Percentiles rank a stretch among this genome's conserved stretches.
phyloP scores from a whole-genome alignment of 345 rosid species.

The Syzygium oleosum region DNA sequence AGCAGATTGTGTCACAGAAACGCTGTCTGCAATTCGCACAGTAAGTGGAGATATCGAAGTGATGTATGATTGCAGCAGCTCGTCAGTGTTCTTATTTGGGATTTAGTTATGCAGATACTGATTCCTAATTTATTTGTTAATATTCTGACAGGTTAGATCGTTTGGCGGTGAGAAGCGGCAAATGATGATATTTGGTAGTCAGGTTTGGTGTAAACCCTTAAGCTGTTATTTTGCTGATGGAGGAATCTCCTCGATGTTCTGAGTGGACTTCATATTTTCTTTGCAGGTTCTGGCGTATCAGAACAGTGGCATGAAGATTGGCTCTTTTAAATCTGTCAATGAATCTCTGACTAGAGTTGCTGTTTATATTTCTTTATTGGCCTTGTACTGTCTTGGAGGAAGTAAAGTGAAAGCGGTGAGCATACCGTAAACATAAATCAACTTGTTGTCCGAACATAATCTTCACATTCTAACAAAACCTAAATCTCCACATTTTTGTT shows the following conservation, averaged over 20 bases:
- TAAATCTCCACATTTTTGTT: not conserved
- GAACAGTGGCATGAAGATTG: conserved; percentile 87
- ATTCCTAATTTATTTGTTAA: not conserved
- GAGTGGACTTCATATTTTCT: not conserved
- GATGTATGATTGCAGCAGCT: not conserved
- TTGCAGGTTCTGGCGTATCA: conserved; percentile 78
- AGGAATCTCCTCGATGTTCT: not conserved
- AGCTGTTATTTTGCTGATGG: not conserved
- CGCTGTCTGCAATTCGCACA: conserved; percentile 90
- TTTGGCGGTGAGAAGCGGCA: conserved; percentile 94
- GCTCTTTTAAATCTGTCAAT: conserved; percentile 80
- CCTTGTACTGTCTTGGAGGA: conserved; percentile 90
- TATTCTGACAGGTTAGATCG: conserved; percentile 73
- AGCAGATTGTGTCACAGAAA: conserved; percentile 87
- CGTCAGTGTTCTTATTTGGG: not conserved
- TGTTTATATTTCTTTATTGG: conserved; percentile 75
- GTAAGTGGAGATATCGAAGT: conserved; percentile 29
- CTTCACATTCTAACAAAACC: not conserved
- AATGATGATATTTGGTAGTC: conserved; percentile 76
- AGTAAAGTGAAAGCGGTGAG: conserved; percentile 95
- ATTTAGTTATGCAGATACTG: not conserved
- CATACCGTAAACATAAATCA: not conserved
- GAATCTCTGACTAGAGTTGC: conserved; percentile 91
- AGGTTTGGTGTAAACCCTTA: conserved; percentile 25
- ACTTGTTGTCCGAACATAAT: not conserved